A percentile compares a stretch with the other conserved stretches of the same genome.
Conservation (phyloP, 1,284 basidiomycete genomes). For the Ganoderma meredithae region DNA sequence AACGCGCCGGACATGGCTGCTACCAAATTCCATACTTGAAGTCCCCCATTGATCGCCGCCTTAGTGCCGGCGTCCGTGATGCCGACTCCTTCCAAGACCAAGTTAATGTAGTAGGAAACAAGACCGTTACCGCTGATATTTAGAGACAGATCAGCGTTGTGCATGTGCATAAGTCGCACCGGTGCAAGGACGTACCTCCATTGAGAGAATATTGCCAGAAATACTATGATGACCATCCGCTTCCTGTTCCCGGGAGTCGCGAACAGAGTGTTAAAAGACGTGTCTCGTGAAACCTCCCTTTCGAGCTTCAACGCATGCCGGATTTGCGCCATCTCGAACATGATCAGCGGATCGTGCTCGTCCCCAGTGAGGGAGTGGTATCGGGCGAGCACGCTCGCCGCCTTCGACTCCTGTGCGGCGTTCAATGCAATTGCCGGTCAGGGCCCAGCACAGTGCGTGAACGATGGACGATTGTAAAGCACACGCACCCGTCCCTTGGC, state of each 20-base stretch:
- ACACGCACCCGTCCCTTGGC: slow-evolving; percentile 63
- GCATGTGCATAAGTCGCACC: not conserved
- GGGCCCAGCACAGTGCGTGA: not conserved
- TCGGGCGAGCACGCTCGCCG: slow-evolving; percentile 65
- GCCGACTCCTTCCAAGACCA: slow-evolving; percentile 67
- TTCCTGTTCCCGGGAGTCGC: slow-evolving; percentile 67
- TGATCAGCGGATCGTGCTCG: slow-evolving; percentile 70
- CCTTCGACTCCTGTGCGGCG: slow-evolving; percentile 52
- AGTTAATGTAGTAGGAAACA: slow-evolving; percentile 72
- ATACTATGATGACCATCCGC: slow-evolving; percentile 73
- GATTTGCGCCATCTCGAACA: slow-evolving; percentile 77
- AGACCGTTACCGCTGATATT: slow-evolving; percentile 63
- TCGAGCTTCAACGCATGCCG: slow-evolving; percentile 70
- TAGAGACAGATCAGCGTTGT: not conserved
- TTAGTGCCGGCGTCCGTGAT: slow-evolving; percentile 59
- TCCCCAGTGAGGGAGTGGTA: slow-evolving; percentile 71
- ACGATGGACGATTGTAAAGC: not conserved
- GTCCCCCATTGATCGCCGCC: slow-evolving; percentile 66
- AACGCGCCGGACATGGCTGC: slow-evolving; percentile 63
- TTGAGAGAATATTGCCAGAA: slow-evolving; percentile 73
- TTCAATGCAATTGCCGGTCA: not conserved
- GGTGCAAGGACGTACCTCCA: slow-evolving; percentile 62
- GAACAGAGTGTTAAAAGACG: slow-evolving; percentile 61
- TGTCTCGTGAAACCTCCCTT: slow-evolving; percentile 62
- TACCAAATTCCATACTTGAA: slow-evolving; percentile 58